Base-by-base conservation (phyloP, 768 basidiomycete species). In the Kwoniella heveanensis region DNA sequence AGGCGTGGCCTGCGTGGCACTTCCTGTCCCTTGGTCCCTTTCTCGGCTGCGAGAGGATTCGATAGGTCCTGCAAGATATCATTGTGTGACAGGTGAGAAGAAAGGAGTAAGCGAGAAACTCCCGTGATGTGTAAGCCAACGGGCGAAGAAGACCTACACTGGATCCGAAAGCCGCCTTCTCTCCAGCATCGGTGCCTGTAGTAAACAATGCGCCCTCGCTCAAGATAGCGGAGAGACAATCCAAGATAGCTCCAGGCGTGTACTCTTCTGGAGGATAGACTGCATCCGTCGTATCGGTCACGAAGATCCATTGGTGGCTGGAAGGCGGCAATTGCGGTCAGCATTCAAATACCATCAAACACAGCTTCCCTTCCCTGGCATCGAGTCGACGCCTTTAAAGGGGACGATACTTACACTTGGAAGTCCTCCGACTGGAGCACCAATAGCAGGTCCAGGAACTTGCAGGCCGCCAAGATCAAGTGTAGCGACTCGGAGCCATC, bases 261-360 rank as follows among this genome's bases (percentile, higher is more conserved):
- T 83, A 83, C 49, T 87, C 83, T 61, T 92, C 88, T 0, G 92
- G 90, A 19, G 87, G 88, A 80, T 92, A 93, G 32, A 93, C 85
- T 0, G 95, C 93, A 72, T 98, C 96, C 6, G 94, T 91, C 0
- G 95, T 98, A 79, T 99, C 95, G 2, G 93, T 96, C 47, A 97
- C 87, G 79, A 98, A 99, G 73, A 96, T 90, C 95, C 96, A 99
- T 82, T 99, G 93, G 78, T 98, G 90, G 8, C 83, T 85, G 49
- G 19, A 19, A 58, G 17, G 48, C 27, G 19, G 8, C 15, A 54
- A n/a, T n/a, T n/a, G n/a, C n/a, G n/a, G n/a, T n/a, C n/a, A n/a
- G n/a, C n/a, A n/a, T n/a, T n/a, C n/a, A n/a, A n/a, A n/a, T n/a
- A n/a, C n/a, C n/a, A n/a, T n/a, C n/a, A n/a, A n/a, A n/a, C n/a